These are phyloP conservation scores for Fraxinus greggii DNA, from an alignment of 305 asterid species.

Conservation along the genomic window DNA sequence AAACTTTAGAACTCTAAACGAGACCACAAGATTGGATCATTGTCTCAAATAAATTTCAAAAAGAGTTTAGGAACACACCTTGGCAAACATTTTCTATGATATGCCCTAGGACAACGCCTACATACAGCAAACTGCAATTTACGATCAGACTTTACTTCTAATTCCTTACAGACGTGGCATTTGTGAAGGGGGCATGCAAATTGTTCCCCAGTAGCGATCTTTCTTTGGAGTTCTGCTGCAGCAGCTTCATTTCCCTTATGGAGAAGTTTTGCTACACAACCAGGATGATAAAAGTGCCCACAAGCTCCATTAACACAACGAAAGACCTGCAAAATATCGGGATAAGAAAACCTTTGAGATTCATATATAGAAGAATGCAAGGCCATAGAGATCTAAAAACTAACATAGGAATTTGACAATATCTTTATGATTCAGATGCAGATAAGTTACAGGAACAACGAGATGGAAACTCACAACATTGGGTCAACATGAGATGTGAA, in stretches of 20 bases:
- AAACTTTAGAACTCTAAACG: conserved; percentile 21
- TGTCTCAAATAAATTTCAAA: conserved; percentile 16
- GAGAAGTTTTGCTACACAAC: conserved; percentile 65
- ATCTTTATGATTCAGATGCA: not conserved
- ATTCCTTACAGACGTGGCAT: conserved; percentile 61
- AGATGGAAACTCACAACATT: not conserved
- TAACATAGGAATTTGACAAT: not conserved
- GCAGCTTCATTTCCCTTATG: conserved; percentile 52
- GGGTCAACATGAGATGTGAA: not conserved
- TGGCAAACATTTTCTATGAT: conserved; percentile 89
- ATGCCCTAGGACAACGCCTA: conserved; percentile 89
- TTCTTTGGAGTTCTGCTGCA: conserved; percentile 40
- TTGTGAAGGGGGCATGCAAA: conserved; percentile 77
- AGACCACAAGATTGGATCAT: conserved; percentile 11
- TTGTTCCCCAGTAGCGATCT: conserved; percentile 60
- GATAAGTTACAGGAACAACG: not conserved
- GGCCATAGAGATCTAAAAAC: not conserved
- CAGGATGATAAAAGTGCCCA: conserved; percentile 74
- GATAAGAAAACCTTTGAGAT: not conserved
- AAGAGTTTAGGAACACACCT: conserved; percentile 46
- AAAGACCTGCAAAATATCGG: conserved; percentile 52
- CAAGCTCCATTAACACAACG: conserved; percentile 78
- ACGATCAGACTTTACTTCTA: conserved; percentile 50
- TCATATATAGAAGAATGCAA: not conserved
- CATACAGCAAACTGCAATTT: conserved; percentile 84